Evolutionary conservation across 1,284 basidiomycete genomes (phyloP), one percentile per base, ranked within the genome.

Genomic region (Cerrena zonata): DNA sequence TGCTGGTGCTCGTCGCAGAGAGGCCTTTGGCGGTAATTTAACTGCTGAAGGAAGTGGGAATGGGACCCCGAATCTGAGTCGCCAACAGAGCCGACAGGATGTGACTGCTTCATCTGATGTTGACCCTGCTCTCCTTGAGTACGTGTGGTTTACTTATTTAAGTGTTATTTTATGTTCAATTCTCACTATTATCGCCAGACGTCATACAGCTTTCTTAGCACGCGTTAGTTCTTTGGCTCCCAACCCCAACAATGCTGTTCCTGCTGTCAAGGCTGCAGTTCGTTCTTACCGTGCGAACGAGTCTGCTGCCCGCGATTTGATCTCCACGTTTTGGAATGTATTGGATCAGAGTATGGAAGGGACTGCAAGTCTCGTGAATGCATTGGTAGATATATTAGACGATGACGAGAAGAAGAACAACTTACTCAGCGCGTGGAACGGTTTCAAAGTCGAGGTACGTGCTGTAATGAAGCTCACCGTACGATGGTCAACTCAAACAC

Each of bases 311-410:
- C 75, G 84, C 11, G 94, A 96, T 66, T 74, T 97, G 59, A 83
- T 97, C 44, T 86, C 86, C 39, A 95, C 91, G 0, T 76, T 95
- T 11, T 94, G 85, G 80, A 89, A 84, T 59, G 78, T 97, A 18
- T 73, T 96, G 13, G 90, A 94, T 56, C 72, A 79, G 36, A 80
- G 90, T 57, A 65, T 87, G 23, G 91, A 94, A 49, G 75, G 83
- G 19, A 89, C 90, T 0, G 83, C 83, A 0, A 83, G 84, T 49
- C 77, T 96, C 34, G 75, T 95, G 40, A 88, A 86, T 52, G 77
- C 83, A 4, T 75, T 95, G 18, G 84, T 92, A 5, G 89, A 91
- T 56, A 67, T 91, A 7, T 67, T 95, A n/a, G 87, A 89, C 2
- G 89, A 91, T 44, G 83, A 84, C 47, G 92, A 94, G 19, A 94